Evolutionary conservation across 2,329 filamentous ascomycete species (phyloP), one percentile per base, ranked within the genome.

Genomic region (Talaromyces piceae): DNA sequence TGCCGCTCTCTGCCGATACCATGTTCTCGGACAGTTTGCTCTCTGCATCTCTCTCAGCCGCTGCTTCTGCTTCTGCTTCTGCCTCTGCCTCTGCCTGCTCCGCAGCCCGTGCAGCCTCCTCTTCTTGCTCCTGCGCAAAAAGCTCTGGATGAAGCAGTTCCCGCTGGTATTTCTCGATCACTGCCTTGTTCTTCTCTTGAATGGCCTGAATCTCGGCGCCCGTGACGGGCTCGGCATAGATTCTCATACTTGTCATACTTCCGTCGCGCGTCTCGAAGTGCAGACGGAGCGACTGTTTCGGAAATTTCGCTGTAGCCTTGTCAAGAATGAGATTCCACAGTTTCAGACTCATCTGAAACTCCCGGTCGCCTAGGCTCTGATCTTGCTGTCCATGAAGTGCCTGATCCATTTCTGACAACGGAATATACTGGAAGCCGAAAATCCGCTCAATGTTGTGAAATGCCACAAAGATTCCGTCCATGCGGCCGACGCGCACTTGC

Each of bases 381-480:
- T 90, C 76, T 0, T 67, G 61, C 47, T 88, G 85, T 20, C 89
- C 90, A 64, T 98, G 94, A n/a, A 98, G 70, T 0, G 88, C 80
- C n/a, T 77, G 65, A 65, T 98, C 93, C 86, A 98, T 90, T 63
- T 98, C 93, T 3, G 80, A 66, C 12, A 97, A 71, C 53, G 83
- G 84, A 54, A 98, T 79, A 65, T 98, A 98, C 68, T 98, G 93
- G 68, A 98, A 98, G 5, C 93, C 93, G 65, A 98, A 98, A 46
- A 98, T 95, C 50, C 91, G 86, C 68, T 91, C 79, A 2, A 90
- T 88, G 66, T 98, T 98, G 74, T 98, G 93, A 66, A 84, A 98
- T 2, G 93, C 93, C 20, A 97, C 87, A 63, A 97, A 98, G 46
- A 97, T 96, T 49, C 93, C 93, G 64, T 98, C 91, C 94, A 98